Base-by-base conservation (phyloP, 83 land plant genomes). In the Picea abies region DNA sequence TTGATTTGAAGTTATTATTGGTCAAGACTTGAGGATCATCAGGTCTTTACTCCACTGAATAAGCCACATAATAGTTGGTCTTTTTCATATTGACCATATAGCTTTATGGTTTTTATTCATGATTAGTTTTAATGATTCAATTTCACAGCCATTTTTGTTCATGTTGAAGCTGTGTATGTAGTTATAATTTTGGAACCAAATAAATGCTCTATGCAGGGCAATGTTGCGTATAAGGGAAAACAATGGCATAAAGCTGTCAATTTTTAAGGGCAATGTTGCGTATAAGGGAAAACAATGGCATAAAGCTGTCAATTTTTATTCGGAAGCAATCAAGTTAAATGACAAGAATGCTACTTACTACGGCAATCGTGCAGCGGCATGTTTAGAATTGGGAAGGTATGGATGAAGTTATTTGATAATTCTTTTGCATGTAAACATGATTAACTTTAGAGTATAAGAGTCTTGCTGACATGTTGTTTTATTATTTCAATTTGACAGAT, bases 241-340 rank as follows among this genome's bases (percentile, higher is more conserved):
- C n/a, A n/a, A n/a, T n/a, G n/a, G n/a, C n/a, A n/a, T n/a, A n/a
- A n/a, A n/a, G n/a, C n/a, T n/a, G n/a, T n/a, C n/a, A n/a, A n/a
- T n/a, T n/a, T n/a, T n/a, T n/a, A n/a, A 97, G 99, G 99, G 99
- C 26, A 97, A 95, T 89, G 94, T 92, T 79, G 98, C 99, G 37
- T 97, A 84, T 83, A 97, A 92, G 85, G 91, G 89, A 64, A 95
- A 72, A 81, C 94, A 97, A 78, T 97, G 90, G 89, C 94, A 91
- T 78, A 96, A 93, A 86, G 99, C 99, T 72, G 92, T 91, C 5
- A 89, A 80, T 62, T 90, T 79, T 81, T 97, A 97, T 81, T 91
- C 91, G 26, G 99, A 97, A 83, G 99, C 99, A 75, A 97, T 96
- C 39, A 94, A 95, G 64, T 81, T 92, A 64, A 95, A 96, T 86